Conservation (phyloP, 805 yeast genomes). For the Pichia insulana region DNA sequence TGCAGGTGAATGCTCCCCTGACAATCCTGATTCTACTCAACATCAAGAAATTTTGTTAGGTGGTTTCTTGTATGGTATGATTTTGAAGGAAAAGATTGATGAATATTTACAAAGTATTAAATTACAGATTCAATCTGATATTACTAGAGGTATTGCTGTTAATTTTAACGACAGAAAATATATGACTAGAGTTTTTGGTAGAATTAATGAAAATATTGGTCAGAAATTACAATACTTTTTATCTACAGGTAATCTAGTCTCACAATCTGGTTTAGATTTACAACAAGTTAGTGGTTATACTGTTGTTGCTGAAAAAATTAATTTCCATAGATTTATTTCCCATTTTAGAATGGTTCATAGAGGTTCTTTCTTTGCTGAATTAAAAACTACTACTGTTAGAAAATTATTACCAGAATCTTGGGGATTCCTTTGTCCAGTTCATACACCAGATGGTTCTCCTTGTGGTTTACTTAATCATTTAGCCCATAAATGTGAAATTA, state of each 20-base stretch:
- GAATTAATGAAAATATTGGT: conserved; percentile 90
- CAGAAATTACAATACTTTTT: conserved; percentile 88
- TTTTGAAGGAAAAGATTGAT: conserved; percentile 90
- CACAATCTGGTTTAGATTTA: conserved; percentile 94
- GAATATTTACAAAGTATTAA: conserved; percentile 74
- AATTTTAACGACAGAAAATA: conserved; percentile 80
- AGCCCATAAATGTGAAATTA: conserved; percentile 86
- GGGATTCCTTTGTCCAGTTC: conserved; percentile 99
- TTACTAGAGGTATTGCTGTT: conserved; percentile 70
- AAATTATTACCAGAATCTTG: conserved; percentile 94
- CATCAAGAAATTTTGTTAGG: conserved; percentile 95
- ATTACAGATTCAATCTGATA: conserved; percentile 68
- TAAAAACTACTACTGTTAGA: conserved; percentile 95
- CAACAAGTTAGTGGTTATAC: conserved; percentile 98
- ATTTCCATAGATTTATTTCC: conserved; percentile 93
- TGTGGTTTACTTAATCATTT: conserved; percentile 97
- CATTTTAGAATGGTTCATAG: conserved; percentile 99
- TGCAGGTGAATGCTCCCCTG: conserved; percentile 94
- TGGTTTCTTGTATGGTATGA: conserved; percentile 95
- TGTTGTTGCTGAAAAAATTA: conserved; percentile 97
- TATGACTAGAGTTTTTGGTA: conserved; percentile 65
- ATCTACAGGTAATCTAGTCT: conserved; percentile 93
- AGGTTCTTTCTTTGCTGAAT: conserved; percentile 97
- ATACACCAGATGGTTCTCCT: conserved; percentile 99
- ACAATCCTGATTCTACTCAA: conserved; percentile 98